Evolutionary conservation across 768 basidiomycete genomes (phyloP).

Genomic region (Calocybe cyanea): DNA sequence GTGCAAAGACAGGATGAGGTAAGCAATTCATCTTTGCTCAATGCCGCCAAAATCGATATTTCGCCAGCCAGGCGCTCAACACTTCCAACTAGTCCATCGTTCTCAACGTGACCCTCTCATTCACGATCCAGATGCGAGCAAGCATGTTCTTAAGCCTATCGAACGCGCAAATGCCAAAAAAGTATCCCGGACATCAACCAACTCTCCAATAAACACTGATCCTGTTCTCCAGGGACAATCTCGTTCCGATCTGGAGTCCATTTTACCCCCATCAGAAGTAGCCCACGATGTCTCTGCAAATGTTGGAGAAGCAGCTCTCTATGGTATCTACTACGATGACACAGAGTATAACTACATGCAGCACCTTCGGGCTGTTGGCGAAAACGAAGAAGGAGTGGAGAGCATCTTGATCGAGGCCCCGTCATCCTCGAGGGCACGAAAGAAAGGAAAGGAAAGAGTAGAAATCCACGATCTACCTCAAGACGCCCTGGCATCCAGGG

Average conservation of each 20-base stretch:
- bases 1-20: conserved; percentile 28
- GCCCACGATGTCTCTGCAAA: conserved; percentile 46
- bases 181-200: conserved; percentile 29
- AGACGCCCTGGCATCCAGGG: conserved; percentile 68
- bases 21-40: conserved; percentile 23
- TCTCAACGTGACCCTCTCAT: conserved; percentile 95
- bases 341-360: conserved; percentile 98
- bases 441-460: conserved; percentile 26
- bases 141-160: conserved; percentile 86
- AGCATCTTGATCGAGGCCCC: conserved; percentile 81
- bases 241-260: conserved; percentile 71
- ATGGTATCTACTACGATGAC: conserved; percentile 94
- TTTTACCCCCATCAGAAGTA: conserved; percentile 46
- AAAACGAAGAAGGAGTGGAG: conserved; percentile 77
- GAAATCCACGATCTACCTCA: conserved; percentile 57
- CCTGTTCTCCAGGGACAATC: conserved; percentile 62
- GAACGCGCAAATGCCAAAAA: conserved; percentile 70
- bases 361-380: conserved; percentile 79
- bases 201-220: conserved; percentile 15
- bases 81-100: conserved; percentile 96
- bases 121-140: conserved; percentile 85
- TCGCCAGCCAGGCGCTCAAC: conserved; percentile 83
- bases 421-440: conserved; percentile 28
- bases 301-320: conserved; percentile 82
- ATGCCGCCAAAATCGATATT: conserved; percentile 88